Base-by-base conservation (phyloP, 129 eudicot genomes). In the Solidago caesia region DNA sequence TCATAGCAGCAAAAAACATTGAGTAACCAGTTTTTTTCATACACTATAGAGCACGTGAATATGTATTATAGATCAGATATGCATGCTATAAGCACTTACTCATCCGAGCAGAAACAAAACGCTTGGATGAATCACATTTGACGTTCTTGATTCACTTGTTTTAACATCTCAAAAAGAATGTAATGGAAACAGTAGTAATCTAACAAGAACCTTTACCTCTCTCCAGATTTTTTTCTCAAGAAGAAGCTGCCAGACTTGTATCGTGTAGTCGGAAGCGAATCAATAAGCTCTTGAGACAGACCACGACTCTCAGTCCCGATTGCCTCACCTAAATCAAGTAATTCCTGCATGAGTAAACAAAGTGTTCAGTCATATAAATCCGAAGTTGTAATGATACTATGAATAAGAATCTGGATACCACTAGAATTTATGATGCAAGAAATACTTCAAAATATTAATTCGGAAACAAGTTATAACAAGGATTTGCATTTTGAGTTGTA, bases 231-330 rank as follows among this genome's bases (percentile, higher is more conserved):
- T 73, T 77, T 92, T 71, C 88, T 85, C 25, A 85, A 85, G 80
- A 92, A 89, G 77, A 89, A 81, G 53, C 92, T 91, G 74, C 92
- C 89, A 43, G 92, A 78, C 76, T 89, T 92, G 73, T 85, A 86
- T 78, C 85, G 83, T 57, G 96, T 83, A 60, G 87, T 92, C 53
- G 97, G 97, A 71, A 92, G 91, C 44, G 82, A 75, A 77, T 83
- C 80, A 77, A 92, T 92, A 58, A 89, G 92, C 46, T 92, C 96
- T 80, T 87, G 85, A 15, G 97, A 78, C 66, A 92, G 97, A 73
- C 97, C 97, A 66, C 97, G 87, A 78, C 86, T 92, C 84, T 92
- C 80, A 29, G 91, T 83, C 81, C 97, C 97, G 64, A 92, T 88
- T 44, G 97, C 86, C 86, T 92, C 96, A 39, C 97, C 97, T 76